Base-by-base conservation (phyloP, 2,329 filamentous ascomycete genomes). In the Periconia digitata region DNA sequence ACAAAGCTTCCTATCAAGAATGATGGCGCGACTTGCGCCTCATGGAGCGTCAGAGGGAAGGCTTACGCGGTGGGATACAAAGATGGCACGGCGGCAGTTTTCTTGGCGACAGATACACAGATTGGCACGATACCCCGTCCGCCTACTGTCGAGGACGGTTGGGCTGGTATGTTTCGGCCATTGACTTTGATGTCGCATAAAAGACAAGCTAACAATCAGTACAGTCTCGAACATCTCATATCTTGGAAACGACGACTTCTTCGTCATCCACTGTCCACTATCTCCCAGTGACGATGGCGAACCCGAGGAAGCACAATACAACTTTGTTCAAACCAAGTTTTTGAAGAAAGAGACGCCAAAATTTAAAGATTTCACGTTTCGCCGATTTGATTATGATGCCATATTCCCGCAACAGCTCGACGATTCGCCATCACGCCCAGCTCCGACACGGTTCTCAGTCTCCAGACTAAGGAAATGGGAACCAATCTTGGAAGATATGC, bases 11-110 rank as follows among this genome's bases (percentile, higher is more conserved):
- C 47, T 3, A 53, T 51, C 13, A 80, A 76, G 62, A 75, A 85
- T 1, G 76, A 95, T 54, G 89, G 86, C 62, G 92, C 95, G 22
- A 91, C 86, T 66, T 94, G 88, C 62, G 81, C 90, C 6, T 86
- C 89, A 47, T 99, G 95, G 94, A 99, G 94, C 70, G 87, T 84
- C 51, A 90, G 86, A 67, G 94, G 94, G 40, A 99, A 96, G 69
- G 92, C 97, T 67, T 77, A 99, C 37, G 86, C 95, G 38, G 92
- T 90, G 57, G 94, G 95, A 15, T 77, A 94, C 59, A 85, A 79
- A 6, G 84, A 96, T 71, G 94, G 94, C 49, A 85, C 85, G 12
- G 85, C 87, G 44, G 81, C 82, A 47, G 92, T 96, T 69, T 86
- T 97, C 82, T 90, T 89, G 7, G 18, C 35, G 0, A 83, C 90